phyloP scores from a whole-genome alignment of 768 basidiomycete genomes.

The Gloeopeniophorella convolvens region DNA sequence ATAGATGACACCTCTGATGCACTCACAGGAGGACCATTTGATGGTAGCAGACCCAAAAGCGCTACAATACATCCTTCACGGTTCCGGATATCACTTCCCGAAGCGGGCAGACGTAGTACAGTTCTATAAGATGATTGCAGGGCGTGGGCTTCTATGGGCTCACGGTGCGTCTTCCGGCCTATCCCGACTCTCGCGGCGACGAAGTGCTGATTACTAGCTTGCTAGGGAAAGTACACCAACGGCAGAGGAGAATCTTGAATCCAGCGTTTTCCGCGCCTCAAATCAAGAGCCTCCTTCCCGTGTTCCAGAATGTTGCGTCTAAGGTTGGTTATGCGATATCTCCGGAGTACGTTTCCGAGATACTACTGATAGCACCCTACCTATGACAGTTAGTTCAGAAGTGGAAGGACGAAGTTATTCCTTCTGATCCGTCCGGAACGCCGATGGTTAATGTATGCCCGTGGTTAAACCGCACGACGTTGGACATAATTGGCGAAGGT shows the following conservation, averaged over 20 bases:
- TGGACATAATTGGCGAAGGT: conserved; percentile 28
- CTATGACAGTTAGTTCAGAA: conserved; percentile 22
- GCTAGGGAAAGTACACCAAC: conserved; percentile 21
- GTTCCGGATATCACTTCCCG: conserved; percentile 25
- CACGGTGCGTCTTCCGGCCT: conserved; percentile 15
- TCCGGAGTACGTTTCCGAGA: too few relatives aligned
- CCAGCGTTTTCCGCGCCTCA: conserved; percentile 23
- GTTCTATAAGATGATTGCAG: conserved; percentile 20
- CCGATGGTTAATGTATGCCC: conserved; percentile 16
- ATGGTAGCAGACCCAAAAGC: conserved; percentile 17
- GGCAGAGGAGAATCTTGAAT: conserved; percentile 23
- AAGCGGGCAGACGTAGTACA: conserved; percentile 15
- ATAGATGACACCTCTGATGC: not conserved
- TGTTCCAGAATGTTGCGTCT: conserved; percentile 18
- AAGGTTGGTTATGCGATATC: conserved; percentile 15
- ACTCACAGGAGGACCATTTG: not conserved
- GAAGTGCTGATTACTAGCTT: not conserved
- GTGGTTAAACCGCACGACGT: conserved; percentile 24
- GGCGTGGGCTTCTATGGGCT: conserved; percentile 15
- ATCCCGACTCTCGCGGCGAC: not conserved
- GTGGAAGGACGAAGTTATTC: conserved; percentile 22
- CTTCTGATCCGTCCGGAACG: not conserved
- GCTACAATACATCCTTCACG: conserved; percentile 26
- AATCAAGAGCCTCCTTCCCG: conserved; percentile 22
- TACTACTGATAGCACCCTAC: too few relatives aligned